phyloP scores from a whole-genome alignment of 176 grass and related monocot genomes.

The Carex myosuroides region DNA sequence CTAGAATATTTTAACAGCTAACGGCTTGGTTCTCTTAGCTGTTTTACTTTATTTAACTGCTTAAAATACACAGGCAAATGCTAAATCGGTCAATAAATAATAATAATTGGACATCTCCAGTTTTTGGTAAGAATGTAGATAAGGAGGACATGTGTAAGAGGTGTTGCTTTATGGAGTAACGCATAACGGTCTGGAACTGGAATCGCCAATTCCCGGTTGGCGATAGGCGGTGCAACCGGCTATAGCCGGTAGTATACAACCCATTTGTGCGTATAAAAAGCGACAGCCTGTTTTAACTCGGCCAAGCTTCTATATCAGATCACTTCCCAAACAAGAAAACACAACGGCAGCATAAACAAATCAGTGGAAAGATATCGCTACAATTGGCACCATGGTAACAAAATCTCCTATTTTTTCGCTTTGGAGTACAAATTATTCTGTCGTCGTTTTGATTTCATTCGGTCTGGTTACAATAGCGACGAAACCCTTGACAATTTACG shows the following conservation, averaged over 20 bases:
- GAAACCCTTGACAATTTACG: background rate
- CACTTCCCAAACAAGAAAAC: background rate
- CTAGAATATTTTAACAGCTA: too few species aligned
- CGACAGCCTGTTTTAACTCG: conserved; percentile 3
- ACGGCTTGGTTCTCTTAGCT: too few species aligned
- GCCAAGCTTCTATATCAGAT: background rate
- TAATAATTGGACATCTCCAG: background rate
- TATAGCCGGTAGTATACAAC: background rate
- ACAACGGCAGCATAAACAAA: background rate
- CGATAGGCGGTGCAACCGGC: background rate
- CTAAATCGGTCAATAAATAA: background rate
- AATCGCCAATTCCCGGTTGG: conserved; percentile 8
- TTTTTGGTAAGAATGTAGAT: background rate
- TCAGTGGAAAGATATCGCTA: background rate
- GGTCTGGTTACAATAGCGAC: background rate
- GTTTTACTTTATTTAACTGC: too few species aligned
- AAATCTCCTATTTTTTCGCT: background rate
- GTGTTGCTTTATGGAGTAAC: background rate
- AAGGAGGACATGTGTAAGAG: too few species aligned
- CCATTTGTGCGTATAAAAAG: background rate
- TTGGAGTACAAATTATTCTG: background rate
- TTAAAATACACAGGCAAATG: background rate
- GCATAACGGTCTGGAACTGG: conserved; percentile 4
- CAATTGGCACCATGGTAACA: conserved; percentile 12
- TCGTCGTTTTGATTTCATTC: background rate